phyloP scores from a whole-genome alignment of 257 asterid genomes.

The Fraxinus excelsior region DNA sequence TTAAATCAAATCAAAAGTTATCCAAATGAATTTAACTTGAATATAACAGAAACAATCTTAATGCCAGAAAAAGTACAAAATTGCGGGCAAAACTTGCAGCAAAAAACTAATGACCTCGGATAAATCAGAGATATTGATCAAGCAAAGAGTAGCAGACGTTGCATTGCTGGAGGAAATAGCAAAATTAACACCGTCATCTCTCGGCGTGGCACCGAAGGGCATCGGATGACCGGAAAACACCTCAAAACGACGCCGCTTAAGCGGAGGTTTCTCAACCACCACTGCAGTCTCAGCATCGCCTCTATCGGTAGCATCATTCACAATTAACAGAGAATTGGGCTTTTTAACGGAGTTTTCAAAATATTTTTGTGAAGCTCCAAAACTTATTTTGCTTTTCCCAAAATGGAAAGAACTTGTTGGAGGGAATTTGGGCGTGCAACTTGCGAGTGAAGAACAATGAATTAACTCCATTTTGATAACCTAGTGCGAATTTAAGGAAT shows the following conservation, averaged over 20 bases:
- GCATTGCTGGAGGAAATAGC: constrained; percentile 69
- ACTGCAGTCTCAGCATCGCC: constrained; percentile 60
- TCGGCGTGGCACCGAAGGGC: constrained; percentile 90
- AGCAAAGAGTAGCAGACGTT: constrained; percentile 69
- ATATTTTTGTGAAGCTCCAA: constrained; percentile 25
- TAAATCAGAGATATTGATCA: constrained; percentile 66
- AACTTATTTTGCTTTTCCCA: background rate
- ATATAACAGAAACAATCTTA: background rate
- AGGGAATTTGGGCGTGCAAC: constrained; percentile 22
- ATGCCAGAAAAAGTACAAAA: background rate
- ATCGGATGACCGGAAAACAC: constrained; percentile 66
- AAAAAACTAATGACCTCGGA: constrained; percentile 45
- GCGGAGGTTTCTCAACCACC: constrained; percentile 63
- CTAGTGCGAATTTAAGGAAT: background rate
- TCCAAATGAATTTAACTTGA: background rate
- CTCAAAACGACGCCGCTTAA: constrained; percentile 46
- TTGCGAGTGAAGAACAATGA: constrained; percentile 27
- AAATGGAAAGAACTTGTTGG: background rate
- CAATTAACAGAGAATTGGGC: constrained; percentile 21
- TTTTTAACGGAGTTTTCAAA: background rate
- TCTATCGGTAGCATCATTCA: constrained; percentile 39
- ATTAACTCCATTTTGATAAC: constrained; percentile 33
- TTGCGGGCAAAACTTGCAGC: background rate
- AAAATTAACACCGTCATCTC: constrained; percentile 89
- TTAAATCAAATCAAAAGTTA: background rate